phyloP scores from a whole-genome alignment of 2,329 filamentous ascomycete genomes.

The Diaporthe sp. region DNA sequence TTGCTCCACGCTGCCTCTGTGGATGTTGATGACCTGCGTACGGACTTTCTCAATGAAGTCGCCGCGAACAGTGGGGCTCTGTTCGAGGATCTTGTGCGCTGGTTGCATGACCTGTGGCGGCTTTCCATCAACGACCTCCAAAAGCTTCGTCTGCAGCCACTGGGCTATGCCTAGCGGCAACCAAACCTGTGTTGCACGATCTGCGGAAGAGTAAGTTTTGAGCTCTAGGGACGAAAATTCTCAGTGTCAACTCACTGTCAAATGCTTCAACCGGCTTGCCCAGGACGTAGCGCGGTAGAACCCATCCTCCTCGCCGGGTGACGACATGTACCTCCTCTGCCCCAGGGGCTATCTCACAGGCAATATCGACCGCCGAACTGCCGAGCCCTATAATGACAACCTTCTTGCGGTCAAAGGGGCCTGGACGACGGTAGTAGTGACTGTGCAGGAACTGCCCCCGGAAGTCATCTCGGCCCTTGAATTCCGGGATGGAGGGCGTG shows the following conservation, averaged over 20 bases:
- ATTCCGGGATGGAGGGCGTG: constrained; percentile 48
- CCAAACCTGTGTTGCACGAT: constrained; percentile 47
- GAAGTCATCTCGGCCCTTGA: constrained; percentile 49
- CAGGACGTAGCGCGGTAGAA: constrained; percentile 53
- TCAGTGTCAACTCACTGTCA: constrained; percentile 46
- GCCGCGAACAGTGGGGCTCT: constrained; percentile 50
- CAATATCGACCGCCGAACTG: constrained; percentile 54
- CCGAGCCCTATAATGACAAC: constrained; percentile 54
- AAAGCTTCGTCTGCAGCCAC: constrained; percentile 48
- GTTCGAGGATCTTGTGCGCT: constrained; percentile 50
- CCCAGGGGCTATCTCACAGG: constrained; percentile 50
- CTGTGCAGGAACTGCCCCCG: constrained; percentile 52
- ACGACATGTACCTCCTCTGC: constrained; percentile 52
- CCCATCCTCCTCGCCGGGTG: constrained; percentile 53
- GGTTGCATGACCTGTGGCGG: constrained; percentile 49
- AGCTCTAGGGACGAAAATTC: background rate
- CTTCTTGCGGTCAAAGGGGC: constrained; percentile 51
- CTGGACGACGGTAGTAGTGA: constrained; percentile 51
- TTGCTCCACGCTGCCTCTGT: constrained; percentile 47
- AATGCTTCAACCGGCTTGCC: constrained; percentile 52
- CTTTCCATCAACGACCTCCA: constrained; percentile 48
- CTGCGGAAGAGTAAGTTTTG: constrained; percentile 36
- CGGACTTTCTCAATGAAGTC: constrained; percentile 51
- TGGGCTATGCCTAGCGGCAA: constrained; percentile 45
- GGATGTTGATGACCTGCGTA: constrained; percentile 48